phyloP scores from a whole-genome alignment of 73 alveolate species.

The Halteria grandinella region DNA sequence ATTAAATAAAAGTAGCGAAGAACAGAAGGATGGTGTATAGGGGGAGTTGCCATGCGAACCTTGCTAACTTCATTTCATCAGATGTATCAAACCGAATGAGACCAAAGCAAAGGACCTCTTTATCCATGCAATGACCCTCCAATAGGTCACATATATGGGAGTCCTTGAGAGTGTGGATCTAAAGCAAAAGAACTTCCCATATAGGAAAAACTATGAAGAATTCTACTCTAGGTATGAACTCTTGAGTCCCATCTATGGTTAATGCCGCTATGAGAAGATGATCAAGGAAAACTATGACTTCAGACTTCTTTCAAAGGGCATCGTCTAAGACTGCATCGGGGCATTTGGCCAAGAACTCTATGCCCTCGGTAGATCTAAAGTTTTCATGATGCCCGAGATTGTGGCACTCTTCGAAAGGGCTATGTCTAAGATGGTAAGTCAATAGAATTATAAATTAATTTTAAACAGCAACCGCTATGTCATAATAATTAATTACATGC shows the following conservation, averaged over 20 bases:
- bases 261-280: constrained; percentile 52
- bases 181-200: constrained; percentile 92
- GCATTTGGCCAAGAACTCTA: constrained; percentile 46
- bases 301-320: constrained; percentile 12
- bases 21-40: too few species aligned
- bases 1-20: background rate
- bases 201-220: constrained; percentile 81
- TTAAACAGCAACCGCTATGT: too few species aligned
- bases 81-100: constrained; percentile 97
- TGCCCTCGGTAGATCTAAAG: constrained; percentile 66
- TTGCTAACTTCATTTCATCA: constrained; percentile 93
- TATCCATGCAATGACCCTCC: constrained; percentile 77
- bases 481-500: too few species aligned
- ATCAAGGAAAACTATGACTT: constrained; percentile 55
- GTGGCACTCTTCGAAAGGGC: constrained; percentile 60
- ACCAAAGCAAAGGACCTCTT: constrained; percentile 70
- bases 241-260: constrained; percentile 54
- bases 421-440: constrained; percentile 40
- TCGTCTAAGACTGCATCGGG: constrained; percentile 34
- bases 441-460: background rate
- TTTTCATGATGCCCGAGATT: constrained; percentile 57
- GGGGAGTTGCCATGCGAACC: constrained; percentile 40
- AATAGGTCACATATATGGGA: constrained; percentile 96
- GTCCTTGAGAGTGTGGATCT: constrained; percentile 95
- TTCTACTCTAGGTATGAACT: constrained; percentile 91